A percentile compares a stretch with the other conserved stretches of the same genome.
These are phyloP conservation scores for Podila epicladia DNA, from an alignment of 192 early-diverging fungal genomes.

Conservation along the genomic window DNA sequence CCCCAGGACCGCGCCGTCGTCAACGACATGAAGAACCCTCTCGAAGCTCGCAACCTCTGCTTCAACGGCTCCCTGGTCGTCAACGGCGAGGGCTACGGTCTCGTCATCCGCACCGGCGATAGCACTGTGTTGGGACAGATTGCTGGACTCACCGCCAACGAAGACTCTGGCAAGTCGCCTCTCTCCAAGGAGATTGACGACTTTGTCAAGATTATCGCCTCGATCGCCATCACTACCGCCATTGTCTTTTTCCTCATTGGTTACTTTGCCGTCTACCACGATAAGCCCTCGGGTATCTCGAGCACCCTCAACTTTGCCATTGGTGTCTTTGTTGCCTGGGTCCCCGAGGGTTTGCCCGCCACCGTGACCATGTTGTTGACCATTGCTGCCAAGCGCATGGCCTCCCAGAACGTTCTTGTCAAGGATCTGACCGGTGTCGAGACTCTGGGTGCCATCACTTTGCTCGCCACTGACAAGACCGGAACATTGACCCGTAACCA, in stretches of 20 bases:
- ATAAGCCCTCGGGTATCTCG: slow-evolving; percentile 56
- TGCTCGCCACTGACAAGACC: slow-evolving; percentile 97
- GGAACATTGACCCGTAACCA: slow-evolving; percentile 97
- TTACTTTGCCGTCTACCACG: slow-evolving; percentile 64
- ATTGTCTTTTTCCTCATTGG: slow-evolving; percentile 87
- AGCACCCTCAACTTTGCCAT: slow-evolving; percentile 92
- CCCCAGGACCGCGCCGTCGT: slow-evolving; percentile 81
- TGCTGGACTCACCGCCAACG: neutral
- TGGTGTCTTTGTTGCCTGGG: slow-evolving; percentile 88
- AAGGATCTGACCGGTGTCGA: slow-evolving; percentile 97
- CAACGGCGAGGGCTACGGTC: slow-evolving; percentile 88
- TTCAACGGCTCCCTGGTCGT: slow-evolving; percentile 92
- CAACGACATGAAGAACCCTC: slow-evolving; percentile 81
- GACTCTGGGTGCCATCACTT: slow-evolving; percentile 95
- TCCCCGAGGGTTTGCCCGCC: slow-evolving; percentile 93
- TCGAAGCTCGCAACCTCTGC: slow-evolving; percentile 92
- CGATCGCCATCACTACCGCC: slow-evolving; percentile 68
- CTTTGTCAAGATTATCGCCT: slow-evolving; percentile 1
- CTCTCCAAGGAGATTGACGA: slow-evolving; percentile 60
- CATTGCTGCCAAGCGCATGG: slow-evolving; percentile 97
- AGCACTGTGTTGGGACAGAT: slow-evolving; percentile 28
- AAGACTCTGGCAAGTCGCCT: slow-evolving; percentile 65
- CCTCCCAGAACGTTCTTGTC: slow-evolving; percentile 87
- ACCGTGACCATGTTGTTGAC: slow-evolving; percentile 95
- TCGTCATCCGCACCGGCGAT: slow-evolving; percentile 95